Evolutionary conservation across 257 asterid genomes (phyloP), one percentile per base, ranked within the genome.

Genomic region (Rhazya stricta): DNA sequence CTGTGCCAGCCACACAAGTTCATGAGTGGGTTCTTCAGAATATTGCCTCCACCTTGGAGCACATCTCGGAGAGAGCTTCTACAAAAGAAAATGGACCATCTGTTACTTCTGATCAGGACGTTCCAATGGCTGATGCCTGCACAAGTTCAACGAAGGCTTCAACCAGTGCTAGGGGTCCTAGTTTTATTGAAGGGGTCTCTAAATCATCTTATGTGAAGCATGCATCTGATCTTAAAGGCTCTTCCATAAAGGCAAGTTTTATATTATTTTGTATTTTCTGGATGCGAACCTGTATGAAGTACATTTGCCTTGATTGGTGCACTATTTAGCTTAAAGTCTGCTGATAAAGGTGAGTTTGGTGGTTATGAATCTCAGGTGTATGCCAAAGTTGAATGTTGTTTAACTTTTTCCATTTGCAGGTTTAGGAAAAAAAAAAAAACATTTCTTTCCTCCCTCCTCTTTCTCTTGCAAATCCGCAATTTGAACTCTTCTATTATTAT

Each of bases 151-250:
- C 74, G 12, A 91, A 89, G 79, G 83, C 86, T 37, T 81, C 86
- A 30, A 80, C 83, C 54, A 79, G 84, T 83, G 56, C 87, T 67
- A 84, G 96, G 79, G 97, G 98, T 56, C 94, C 96, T 71, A 94
- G 93, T 83, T 85, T 83, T 79, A 90, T 94, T 69, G 98, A 94
- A 77, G 98, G 98, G 80, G 79, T 94, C 81, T 94, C 98, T 67
- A 94, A 94, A 83, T 89, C 98, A 72, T 92, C 98, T 46, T 88
- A 82, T 85, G 85, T 89, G 71, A 91, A 92, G 83, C 96, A 89
- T 61, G 96, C 97, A 84, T 89, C 93, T 76, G 98, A 91, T 83
- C 84, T 94, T 50, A 94, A 94, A 86, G 91, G 96, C 82, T 79
- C 96, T 67, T 89, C 94, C 61, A 86, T 89, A 69, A 94, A 94